phyloP scores from a whole-genome alignment of 768 basidiomycete species.

The Boletales sp. region DNA sequence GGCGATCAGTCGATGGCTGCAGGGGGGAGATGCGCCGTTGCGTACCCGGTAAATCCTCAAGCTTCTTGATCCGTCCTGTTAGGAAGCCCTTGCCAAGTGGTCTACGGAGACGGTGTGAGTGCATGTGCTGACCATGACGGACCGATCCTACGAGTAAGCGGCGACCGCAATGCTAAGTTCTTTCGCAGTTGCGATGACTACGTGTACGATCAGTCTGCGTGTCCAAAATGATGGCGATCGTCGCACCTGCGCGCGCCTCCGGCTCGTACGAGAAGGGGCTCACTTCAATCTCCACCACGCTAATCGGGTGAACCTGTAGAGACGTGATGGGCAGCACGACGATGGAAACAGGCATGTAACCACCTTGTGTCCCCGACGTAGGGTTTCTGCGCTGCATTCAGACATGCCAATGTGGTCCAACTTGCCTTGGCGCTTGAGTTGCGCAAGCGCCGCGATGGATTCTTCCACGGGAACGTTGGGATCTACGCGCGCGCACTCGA shows the following conservation, averaged over 20 bases:
- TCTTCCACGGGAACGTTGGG: constrained; percentile 44
- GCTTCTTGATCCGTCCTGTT: constrained; percentile 45
- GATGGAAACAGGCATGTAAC: too few species aligned
- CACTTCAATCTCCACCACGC: constrained; percentile 64
- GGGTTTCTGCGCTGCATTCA: constrained; percentile 48
- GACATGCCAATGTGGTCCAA: constrained; percentile 58
- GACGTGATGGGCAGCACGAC: neutral
- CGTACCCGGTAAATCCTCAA: constrained; percentile 33
- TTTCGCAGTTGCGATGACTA: constrained; percentile 50
- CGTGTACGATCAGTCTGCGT: neutral
- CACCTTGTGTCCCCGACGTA: constrained; percentile 36
- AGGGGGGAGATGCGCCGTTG: neutral
- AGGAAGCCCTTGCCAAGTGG: constrained; percentile 54
- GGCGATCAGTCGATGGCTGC: constrained; percentile 1
- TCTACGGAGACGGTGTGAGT: constrained; percentile 23
- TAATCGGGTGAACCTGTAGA: constrained; percentile 48
- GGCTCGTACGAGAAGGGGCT: constrained; percentile 56
- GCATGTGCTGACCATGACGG: neutral
- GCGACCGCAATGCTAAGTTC: constrained; percentile 55
- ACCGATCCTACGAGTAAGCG: constrained; percentile 49
- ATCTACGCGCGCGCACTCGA: constrained; percentile 52
- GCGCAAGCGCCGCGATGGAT: constrained; percentile 38
- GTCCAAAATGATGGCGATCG: neutral
- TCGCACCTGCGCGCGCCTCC: neutral
- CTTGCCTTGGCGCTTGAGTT: constrained; percentile 26